Base-by-base conservation (phyloP, 1,139 yeast genomes). In the Taiozyma sp. region DNA sequence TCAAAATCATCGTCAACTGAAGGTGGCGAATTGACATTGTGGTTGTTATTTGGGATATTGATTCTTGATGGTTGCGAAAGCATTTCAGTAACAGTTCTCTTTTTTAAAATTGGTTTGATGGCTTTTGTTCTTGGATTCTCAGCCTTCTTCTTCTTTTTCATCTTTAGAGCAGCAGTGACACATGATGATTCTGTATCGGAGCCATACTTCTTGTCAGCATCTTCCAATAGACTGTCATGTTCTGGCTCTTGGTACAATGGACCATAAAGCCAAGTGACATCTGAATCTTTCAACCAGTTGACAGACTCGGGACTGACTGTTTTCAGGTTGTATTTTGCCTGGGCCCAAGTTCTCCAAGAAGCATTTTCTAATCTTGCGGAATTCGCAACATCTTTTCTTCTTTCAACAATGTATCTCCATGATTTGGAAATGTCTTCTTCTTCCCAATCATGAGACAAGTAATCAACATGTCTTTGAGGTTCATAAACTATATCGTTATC, bases 391-490 rank as follows among this genome's bases (percentile, higher is more conserved):
- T 83, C 87, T 57, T 87, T 87, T 49, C 96, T 80, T 61, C 88
- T 84, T 57, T 83, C 73, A 46, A 90, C 92, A 55, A 93, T 87
- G 67, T 93, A 93, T 57, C 97, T 78, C 99, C 99, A 93, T 40
- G 96, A 89, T 59, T 88, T 88, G 14, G 96, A 87, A 42, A 93
- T 89, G 67, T 93, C 99, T 6, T 84, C 74, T 58, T 92, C 98
- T 62, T 90, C 90, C 99, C 99, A 93, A 65, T 93, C 80, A 66
- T 93, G 97, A 6, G 97, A 88, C 45, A 93, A 76, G 68, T 93
- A 93, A 71, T 93, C 99, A 16, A 93, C 99, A 65, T 92, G 97
- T 49, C 85, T 79, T 46, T 87, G 80, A 7, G 98, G 97, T 63
- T 88, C 96, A 57, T 81, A 80, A 49, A 80, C 80, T 40, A 92